Percentiles rank a stretch among this genome's conserved stretches.
These are phyloP conservation scores for Trametes maxima DNA, from an alignment of 768 basidiomycete genomes.

Conservation along the genomic window DNA sequence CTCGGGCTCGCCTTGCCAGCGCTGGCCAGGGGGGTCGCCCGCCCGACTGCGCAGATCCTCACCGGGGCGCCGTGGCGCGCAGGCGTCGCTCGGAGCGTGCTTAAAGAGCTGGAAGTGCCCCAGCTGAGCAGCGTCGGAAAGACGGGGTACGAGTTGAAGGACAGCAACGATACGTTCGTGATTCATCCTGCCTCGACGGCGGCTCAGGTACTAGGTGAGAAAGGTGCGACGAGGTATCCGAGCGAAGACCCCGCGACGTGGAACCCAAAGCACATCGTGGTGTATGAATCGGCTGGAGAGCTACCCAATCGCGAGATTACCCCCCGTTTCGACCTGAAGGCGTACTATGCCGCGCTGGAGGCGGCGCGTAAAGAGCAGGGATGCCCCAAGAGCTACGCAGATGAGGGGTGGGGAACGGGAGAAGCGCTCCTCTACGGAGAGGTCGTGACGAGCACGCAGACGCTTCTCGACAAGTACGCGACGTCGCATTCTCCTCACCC, in stretches of 20 bases:
- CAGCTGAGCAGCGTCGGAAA: slow-evolving; percentile 29
- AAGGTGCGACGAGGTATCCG: slow-evolving; percentile 29
- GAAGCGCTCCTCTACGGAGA: slow-evolving; percentile 86
- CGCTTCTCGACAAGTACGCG: slow-evolving; percentile 87
- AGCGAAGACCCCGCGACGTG: slow-evolving; percentile 38
- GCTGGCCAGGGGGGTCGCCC: slow-evolving; percentile 1
- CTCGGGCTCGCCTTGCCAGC: slow-evolving; percentile 48
- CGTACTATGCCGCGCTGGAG: slow-evolving; percentile 60
- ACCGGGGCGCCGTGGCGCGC: slow-evolving; percentile 38
- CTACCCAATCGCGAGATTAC: slow-evolving; percentile 56
- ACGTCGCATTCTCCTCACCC: slow-evolving; percentile 1
- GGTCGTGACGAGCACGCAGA: slow-evolving; percentile 92
- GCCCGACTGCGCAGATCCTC: slow-evolving; percentile 35
- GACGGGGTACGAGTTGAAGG: slow-evolving; percentile 49
- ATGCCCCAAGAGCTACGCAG: slow-evolving; percentile 20
- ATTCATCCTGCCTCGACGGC: slow-evolving; percentile 50
- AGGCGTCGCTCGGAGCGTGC: slow-evolving; percentile 41
- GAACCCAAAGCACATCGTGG: slow-evolving; percentile 57
- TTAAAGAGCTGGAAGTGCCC: slow-evolving; percentile 38
- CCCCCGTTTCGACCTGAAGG: slow-evolving; percentile 69
- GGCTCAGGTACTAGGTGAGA: slow-evolving; percentile 16
- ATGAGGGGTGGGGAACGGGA: slow-evolving; percentile 59
- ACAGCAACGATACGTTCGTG: slow-evolving; percentile 70
- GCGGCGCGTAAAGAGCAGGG: slow-evolving; percentile 35
- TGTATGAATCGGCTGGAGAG: slow-evolving; percentile 45